These are phyloP conservation scores for Cerrena zonata DNA, from an alignment of 1,284 basidiomycete genomes.

Conservation along the genomic window DNA sequence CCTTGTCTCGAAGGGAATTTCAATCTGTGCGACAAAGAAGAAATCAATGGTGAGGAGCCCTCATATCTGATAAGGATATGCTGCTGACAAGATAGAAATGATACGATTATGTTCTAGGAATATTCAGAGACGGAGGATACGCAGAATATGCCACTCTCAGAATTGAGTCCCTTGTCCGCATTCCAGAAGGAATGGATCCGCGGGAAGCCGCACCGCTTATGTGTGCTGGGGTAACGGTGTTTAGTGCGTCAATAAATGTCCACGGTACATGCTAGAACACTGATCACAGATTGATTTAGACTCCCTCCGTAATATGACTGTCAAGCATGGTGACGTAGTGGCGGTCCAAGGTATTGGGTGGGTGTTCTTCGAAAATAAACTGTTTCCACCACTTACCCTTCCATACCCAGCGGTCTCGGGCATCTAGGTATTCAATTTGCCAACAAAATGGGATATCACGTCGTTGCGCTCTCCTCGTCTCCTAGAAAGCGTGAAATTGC, in stretches of 20 bases:
- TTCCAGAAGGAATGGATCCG: constrained; percentile 9
- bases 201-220: constrained; percentile 19
- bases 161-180: constrained; percentile 1
- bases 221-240: constrained; percentile 20
- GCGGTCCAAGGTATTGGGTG: constrained; percentile 20
- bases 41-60: constrained; percentile 17
- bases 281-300: constrained; percentile 16
- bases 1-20: constrained; percentile 20
- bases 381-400: not conserved
- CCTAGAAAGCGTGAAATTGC: constrained; percentile 10
- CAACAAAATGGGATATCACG: constrained; percentile 25
- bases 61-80: too few relatives aligned
- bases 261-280: too few relatives aligned
- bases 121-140: constrained; percentile 7
- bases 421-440: constrained; percentile 30
- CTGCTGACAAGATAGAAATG: too few relatives aligned
- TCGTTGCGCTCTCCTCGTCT: constrained; percentile 20
- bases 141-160: constrained; percentile 9
- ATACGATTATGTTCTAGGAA: constrained; percentile 1
- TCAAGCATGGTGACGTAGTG: constrained; percentile 11
- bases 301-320: constrained; percentile 19
- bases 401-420: constrained; percentile 23
- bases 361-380: not conserved
- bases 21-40: constrained; percentile 15
- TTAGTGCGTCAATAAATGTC: constrained; percentile 12